phyloP scores from a whole-genome alignment of 306 rosid species.

The Lablab purpureus region DNA sequence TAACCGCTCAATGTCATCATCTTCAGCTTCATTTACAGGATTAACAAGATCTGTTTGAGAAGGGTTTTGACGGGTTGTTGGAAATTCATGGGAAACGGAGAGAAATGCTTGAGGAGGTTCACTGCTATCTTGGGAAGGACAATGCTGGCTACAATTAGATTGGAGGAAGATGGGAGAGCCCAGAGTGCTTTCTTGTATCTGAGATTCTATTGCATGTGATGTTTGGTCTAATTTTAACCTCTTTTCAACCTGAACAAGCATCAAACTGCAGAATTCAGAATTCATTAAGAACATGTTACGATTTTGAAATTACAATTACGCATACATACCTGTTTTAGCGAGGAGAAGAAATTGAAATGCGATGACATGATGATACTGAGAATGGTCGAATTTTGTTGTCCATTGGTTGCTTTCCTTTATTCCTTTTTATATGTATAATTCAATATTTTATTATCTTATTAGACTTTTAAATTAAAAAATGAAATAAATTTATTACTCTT shows the following conservation, averaged over 20 bases:
- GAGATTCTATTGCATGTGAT: conserved; percentile 12
- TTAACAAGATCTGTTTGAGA: conserved; percentile 36
- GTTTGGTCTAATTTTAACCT: conserved; percentile 69
- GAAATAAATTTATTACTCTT: too few relatives aligned
- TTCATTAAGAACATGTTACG: not conserved
- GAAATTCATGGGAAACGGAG: conserved; percentile 61
- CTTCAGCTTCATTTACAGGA: conserved; percentile 36
- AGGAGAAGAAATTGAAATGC: conserved; percentile 81
- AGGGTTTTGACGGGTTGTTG: conserved; percentile 48
- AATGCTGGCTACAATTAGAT: conserved; percentile 22
- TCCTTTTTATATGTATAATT: too few relatives aligned
- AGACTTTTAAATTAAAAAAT: too few relatives aligned
- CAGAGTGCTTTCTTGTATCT: conserved; percentile 45
- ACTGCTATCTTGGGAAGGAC: conserved; percentile 52
- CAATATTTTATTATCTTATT: too few relatives aligned
- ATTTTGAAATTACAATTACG: not conserved
- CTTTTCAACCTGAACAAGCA: conserved; percentile 71
- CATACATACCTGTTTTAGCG: conserved; percentile 68
- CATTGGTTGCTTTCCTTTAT: too few relatives aligned
- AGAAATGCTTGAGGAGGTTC: conserved; percentile 73
- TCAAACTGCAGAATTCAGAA: not conserved
- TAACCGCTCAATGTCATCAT: conserved; percentile 64
- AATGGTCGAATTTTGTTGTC: conserved; percentile 41
- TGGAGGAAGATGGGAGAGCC: conserved; percentile 70
- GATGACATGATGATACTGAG: conserved; percentile 50